Evolutionary conservation across 176 grass and related monocot species (phyloP).

Genomic region (Hyparrhenia diplandra): DNA sequence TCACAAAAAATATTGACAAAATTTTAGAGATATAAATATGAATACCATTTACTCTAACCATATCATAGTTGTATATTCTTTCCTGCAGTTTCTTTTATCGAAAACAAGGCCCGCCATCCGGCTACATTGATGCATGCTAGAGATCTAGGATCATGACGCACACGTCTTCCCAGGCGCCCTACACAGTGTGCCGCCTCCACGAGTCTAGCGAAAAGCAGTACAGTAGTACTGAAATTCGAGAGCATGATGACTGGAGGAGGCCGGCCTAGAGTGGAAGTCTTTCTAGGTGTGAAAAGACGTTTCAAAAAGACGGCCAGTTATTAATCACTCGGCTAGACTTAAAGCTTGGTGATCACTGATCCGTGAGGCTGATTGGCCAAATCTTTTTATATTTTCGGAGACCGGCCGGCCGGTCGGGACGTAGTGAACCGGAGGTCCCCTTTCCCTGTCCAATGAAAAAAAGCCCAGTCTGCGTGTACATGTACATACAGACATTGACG

Average conservation of each 20-base stretch:
- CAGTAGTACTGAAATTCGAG: neutral
- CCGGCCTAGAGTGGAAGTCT: neutral
- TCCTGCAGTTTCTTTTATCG: too few species aligned
- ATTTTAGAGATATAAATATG: too few species aligned
- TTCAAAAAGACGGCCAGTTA: neutral
- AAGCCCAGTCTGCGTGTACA: neutral
- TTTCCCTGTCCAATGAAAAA: neutral
- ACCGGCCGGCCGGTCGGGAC: neutral
- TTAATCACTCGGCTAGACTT: neutral
- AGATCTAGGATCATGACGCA: too few species aligned
- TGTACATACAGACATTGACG: neutral
- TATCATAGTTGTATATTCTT: too few species aligned
- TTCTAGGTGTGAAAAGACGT: conserved; percentile 23
- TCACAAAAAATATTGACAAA: too few species aligned
- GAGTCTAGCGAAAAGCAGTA: conserved; percentile 9
- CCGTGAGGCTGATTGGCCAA: neutral
- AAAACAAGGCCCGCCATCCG: too few species aligned
- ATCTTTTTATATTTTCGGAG: conserved; percentile 6
- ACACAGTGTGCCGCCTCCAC: neutral
- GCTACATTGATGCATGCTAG: too few species aligned
- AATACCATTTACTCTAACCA: too few species aligned
- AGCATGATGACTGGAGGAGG: conserved; percentile 10
- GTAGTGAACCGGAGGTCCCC: neutral
- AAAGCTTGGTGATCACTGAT: too few species aligned
- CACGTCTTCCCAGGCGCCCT: neutral